Evolutionary conservation across 1,139 yeast species (phyloP).

Genomic region (Wickerhamomyces sp.): DNA sequence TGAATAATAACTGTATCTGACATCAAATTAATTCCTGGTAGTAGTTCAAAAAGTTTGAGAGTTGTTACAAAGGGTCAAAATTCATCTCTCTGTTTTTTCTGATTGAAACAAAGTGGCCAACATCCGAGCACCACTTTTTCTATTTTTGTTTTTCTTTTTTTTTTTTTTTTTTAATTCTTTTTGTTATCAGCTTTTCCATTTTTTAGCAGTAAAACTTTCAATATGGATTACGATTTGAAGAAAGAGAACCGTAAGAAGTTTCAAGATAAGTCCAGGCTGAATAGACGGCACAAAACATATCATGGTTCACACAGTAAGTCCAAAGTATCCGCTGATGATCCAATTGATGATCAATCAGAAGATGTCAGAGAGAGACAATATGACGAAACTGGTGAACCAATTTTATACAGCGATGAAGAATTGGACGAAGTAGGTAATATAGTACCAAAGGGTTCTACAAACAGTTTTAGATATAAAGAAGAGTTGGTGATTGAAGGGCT

Average conservation of each 20-base stretch:
- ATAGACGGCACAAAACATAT: constrained; percentile 5
- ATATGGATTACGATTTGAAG: constrained; percentile 4
- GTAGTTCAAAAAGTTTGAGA: too few relatives aligned
- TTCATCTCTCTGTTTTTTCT: too few relatives aligned
- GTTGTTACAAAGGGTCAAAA: too few relatives aligned
- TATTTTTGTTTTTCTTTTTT: too few relatives aligned
- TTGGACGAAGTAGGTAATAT: background rate
- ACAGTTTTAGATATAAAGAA: constrained; percentile 6
- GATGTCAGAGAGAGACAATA: background rate
- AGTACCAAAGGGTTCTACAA: constrained; percentile 1
- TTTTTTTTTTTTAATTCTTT: too few relatives aligned
- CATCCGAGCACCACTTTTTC: background rate
- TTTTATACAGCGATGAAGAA: constrained; percentile 1
- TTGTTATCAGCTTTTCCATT: too few relatives aligned
- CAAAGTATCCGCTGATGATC: background rate
- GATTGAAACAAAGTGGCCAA: background rate
- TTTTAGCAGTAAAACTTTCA: too few relatives aligned
- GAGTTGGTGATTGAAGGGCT: constrained; percentile 2
- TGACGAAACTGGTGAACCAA: background rate
- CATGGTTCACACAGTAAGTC: background rate
- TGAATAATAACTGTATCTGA: background rate
- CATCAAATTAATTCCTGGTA: background rate
- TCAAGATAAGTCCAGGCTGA: constrained; percentile 7
- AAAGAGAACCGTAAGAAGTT: constrained; percentile 9
- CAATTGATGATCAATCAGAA: background rate